Evolutionary conservation across 768 basidiomycete species (phyloP).

Genomic region (Lactifluus piperatus): DNA sequence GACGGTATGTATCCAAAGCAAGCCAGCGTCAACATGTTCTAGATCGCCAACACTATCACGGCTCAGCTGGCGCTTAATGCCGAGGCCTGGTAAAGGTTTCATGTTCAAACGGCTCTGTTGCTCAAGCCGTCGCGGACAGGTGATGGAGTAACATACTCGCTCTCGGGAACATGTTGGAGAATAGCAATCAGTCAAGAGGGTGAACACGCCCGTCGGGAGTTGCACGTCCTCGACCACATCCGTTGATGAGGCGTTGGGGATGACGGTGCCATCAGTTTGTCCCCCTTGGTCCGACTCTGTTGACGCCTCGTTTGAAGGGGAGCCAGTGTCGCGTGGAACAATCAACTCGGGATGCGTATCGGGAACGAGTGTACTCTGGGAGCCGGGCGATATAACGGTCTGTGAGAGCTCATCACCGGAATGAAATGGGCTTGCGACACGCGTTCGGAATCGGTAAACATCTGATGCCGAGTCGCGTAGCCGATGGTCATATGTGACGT

Average conservation of each 20-base stretch:
- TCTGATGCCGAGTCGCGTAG: constrained; percentile 82
- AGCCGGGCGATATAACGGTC: constrained; percentile 30
- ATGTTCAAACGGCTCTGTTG: constrained; percentile 92
- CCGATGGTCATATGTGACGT: constrained; percentile 97
- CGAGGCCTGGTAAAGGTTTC: constrained; percentile 85
- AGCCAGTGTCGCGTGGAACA: constrained; percentile 20
- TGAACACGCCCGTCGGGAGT: constrained; percentile 91
- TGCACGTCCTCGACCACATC: constrained; percentile 45
- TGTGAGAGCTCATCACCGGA: constrained; percentile 57
- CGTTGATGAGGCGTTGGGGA: constrained; percentile 18
- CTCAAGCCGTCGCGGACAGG: constrained; percentile 87
- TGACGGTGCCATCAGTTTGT: constrained; percentile 21
- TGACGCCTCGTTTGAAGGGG: constrained; percentile 25
- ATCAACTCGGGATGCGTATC: constrained; percentile 22
- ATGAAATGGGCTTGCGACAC: constrained; percentile 76
- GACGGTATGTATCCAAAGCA: constrained; percentile 94
- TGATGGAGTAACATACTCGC: constrained; percentile 93
- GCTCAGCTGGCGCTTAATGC: constrained; percentile 58
- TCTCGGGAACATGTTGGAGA: constrained; percentile 95
- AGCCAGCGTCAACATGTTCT: constrained; percentile 60
- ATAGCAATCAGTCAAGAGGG: constrained; percentile 93
- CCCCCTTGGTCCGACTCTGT: constrained; percentile 25
- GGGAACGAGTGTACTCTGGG: constrained; percentile 8
- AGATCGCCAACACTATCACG: constrained; percentile 74
- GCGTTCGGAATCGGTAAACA: constrained; percentile 87